Conservation (phyloP, 2,329 filamentous ascomycete genomes). For the Hypoxylon sp. region DNA sequence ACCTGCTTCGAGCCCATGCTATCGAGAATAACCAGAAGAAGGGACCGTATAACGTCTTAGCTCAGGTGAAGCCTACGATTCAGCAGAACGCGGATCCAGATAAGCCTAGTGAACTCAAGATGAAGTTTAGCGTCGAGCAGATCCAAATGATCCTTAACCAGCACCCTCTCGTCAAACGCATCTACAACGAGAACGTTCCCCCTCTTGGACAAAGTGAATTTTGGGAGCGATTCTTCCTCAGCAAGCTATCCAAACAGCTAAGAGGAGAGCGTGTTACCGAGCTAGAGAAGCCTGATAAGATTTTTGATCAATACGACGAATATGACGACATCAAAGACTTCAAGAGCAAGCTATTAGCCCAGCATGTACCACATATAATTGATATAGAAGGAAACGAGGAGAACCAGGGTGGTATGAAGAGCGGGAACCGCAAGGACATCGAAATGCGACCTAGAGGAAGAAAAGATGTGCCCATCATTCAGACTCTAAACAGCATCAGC, state of each 20-base stretch:
- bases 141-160: constrained; percentile 94
- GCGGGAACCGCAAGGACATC: constrained; percentile 87
- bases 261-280: constrained; percentile 90
- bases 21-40: constrained; percentile 89
- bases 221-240: constrained; percentile 95
- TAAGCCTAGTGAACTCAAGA: constrained; percentile 73
- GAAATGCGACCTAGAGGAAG: constrained; percentile 84
- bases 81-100: constrained; percentile 60
- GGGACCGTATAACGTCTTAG: constrained; percentile 93
- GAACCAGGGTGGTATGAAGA: constrained; percentile 85
- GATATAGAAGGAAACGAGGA: constrained; percentile 95
- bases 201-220: constrained; percentile 85
- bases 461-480: constrained; percentile 87
- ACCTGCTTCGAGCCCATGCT: constrained; percentile 88
- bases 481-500: constrained; percentile 89
- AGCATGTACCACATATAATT: constrained; percentile 88
- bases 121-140: constrained; percentile 92
- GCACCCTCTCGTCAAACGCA: constrained; percentile 88
- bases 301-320: constrained; percentile 89
- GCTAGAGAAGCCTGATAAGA: constrained; percentile 79
- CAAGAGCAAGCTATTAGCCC: constrained; percentile 68
- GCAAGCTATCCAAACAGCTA: constrained; percentile 89
- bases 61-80: constrained; percentile 86
- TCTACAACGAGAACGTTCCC: constrained; percentile 94
- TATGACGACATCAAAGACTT: constrained; percentile 73